Percentiles rank a stretch among this genome's conserved stretches.
Conservation (phyloP, 345 rosid species). For the sweet orange (Citrus sinensis) region DNA sequence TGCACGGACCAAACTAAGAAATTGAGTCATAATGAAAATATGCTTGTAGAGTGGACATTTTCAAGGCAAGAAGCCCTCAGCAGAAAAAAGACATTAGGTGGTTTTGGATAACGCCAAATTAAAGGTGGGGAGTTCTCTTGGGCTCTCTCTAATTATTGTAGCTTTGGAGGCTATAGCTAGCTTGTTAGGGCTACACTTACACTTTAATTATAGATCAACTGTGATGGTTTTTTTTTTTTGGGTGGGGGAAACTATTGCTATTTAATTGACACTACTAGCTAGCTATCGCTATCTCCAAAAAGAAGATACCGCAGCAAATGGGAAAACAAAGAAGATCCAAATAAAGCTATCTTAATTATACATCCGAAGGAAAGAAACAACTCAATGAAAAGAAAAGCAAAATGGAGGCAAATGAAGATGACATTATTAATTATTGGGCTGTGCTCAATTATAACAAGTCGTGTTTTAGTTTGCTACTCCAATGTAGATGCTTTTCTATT, state of each 20-base stretch:
- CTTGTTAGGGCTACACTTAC: not conserved
- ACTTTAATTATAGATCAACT: not conserved
- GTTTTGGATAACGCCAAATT: not conserved
- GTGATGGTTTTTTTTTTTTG: no score
- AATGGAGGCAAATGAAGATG: not conserved
- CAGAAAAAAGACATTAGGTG: not conserved
- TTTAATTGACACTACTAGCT: not conserved
- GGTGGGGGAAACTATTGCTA: no score
- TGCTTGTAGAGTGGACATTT: not conserved
- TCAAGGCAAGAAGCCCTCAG: not conserved
- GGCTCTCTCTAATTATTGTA: not conserved
- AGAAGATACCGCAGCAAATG: not conserved
- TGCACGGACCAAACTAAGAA: not conserved
- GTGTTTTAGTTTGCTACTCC: slow-evolving; percentile 18
- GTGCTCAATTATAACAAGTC: not conserved
- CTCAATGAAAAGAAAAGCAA: not conserved
- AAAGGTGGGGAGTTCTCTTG: not conserved
- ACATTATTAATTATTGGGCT: not conserved
- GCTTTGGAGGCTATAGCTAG: not conserved
- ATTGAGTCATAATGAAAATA: not conserved
- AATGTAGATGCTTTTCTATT: not conserved
- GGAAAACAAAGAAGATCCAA: not conserved
- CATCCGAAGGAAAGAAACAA: not conserved
- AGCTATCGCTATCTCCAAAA: not conserved
- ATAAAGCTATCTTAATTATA: not conserved